These are phyloP conservation scores for Corymbia maculata DNA, from an alignment of 345 rosid species.

Conservation along the genomic window DNA sequence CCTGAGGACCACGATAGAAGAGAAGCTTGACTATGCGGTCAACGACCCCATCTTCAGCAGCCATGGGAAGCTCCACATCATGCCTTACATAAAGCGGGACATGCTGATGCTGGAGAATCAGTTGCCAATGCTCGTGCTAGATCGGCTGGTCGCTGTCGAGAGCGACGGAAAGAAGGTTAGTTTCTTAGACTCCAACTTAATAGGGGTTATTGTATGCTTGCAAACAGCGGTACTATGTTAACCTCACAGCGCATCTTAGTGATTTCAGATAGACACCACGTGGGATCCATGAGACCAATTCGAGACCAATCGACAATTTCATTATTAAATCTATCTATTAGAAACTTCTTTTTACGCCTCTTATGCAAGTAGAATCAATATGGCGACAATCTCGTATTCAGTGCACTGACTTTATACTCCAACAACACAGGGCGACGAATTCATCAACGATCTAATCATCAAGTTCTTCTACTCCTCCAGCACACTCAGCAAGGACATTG, in stretches of 20 bases:
- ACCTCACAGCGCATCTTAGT: not conserved
- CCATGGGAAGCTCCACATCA: not conserved
- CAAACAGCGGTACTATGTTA: not conserved
- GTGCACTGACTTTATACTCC: too few relatives aligned
- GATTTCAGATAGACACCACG: not conserved
- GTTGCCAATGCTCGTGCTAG: not conserved
- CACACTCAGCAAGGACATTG: not conserved
- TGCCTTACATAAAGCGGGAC: not conserved
- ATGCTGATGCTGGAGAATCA: slow-evolving; percentile 1
- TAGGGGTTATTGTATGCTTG: accelerated
- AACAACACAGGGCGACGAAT: too few relatives aligned
- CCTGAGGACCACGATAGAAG: not conserved
- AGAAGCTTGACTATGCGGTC: not conserved
- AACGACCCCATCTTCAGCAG: slow-evolving; percentile 1
- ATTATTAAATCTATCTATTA: not conserved
- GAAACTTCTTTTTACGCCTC: not conserved
- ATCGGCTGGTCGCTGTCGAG: not conserved
- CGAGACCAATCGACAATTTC: not conserved
- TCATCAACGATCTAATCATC: not conserved
- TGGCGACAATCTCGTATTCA: too few relatives aligned
- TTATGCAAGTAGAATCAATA: not conserved
- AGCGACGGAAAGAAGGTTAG: not conserved
- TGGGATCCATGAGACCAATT: not conserved
- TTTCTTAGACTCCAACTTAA: not conserved
- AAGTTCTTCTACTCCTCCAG: accelerated